phyloP scores from a whole-genome alignment of 345 rosid genomes.

The Populus alba region DNA sequence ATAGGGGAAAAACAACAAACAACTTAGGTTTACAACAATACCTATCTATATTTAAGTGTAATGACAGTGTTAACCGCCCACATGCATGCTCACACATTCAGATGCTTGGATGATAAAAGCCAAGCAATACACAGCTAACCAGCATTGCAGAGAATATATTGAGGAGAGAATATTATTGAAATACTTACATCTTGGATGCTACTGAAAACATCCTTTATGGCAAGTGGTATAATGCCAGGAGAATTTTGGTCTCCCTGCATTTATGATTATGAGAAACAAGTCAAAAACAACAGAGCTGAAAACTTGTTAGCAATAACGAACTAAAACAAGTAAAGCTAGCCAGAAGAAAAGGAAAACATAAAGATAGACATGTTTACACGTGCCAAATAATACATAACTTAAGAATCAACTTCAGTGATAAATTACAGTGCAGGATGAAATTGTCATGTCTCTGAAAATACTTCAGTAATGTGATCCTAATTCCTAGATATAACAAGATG shows the following conservation, averaged over 20 bases:
- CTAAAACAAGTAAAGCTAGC: neutral
- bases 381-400: neutral
- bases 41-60: neutral
- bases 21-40: neutral
- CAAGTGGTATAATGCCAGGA: slow-evolving; percentile 97
- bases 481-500: neutral
- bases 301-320: neutral
- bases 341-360: neutral
- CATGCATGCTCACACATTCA: neutral
- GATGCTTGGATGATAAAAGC: neutral
- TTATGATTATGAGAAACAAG: slow-evolving; percentile 9
- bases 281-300: neutral
- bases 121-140: neutral
- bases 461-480: neutral
- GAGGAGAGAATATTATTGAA: neutral
- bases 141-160: neutral
- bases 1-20: neutral
- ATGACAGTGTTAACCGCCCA: neutral
- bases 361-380: neutral
- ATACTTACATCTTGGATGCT: slow-evolving; percentile 92
- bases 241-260: slow-evolving; percentile 90
- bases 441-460: neutral
- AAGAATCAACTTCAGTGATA: neutral
- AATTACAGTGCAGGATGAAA: neutral
- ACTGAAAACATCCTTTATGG: slow-evolving; percentile 98